Evolutionary conservation across 495 filamentous ascomycete genomes (phyloP).

Genomic region (Stereocaulon alpinum): DNA sequence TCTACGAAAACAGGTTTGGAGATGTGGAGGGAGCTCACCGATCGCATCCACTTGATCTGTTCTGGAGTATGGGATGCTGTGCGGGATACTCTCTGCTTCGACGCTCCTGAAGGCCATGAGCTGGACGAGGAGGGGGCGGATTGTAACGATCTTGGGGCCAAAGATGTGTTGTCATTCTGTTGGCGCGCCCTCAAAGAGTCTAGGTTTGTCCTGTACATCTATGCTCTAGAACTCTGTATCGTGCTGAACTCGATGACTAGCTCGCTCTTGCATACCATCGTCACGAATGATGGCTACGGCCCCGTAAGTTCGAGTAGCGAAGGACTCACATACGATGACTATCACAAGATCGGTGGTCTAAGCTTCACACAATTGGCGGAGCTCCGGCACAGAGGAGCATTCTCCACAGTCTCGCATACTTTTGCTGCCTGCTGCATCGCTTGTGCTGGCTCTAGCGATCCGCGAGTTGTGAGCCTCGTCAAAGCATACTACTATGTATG

Average conservation of each 20-base stretch:
- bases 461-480: constrained; percentile 32
- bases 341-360: constrained; percentile 49
- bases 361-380: constrained; percentile 73
- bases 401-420: constrained; percentile 82
- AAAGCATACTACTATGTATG: constrained; percentile 56
- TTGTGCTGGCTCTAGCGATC: constrained; percentile 43
- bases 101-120: constrained; percentile 81
- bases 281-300: constrained; percentile 30
- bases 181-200: constrained; percentile 89
- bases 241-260: constrained; percentile 3
- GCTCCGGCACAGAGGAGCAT: constrained; percentile 84
- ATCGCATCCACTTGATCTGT: constrained; percentile 46
- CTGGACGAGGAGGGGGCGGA: constrained; percentile 62
- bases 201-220: constrained; percentile 43
- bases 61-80: constrained; percentile 63
- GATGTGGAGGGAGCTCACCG: constrained; percentile 38
- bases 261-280: constrained; percentile 12
- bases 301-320: constrained; percentile 21
- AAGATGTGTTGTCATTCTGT: constrained; percentile 82
- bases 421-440: constrained; percentile 66
- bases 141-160: constrained; percentile 57
- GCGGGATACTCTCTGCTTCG: constrained; percentile 68
- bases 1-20: constrained; percentile 12
- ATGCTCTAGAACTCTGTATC: background rate
- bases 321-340: constrained; percentile 32